A percentile compares a stretch with the other conserved stretches of the same genome.
Evolutionary conservation across 768 basidiomycete species (phyloP).

Genomic region (Amanita fuliginea): DNA sequence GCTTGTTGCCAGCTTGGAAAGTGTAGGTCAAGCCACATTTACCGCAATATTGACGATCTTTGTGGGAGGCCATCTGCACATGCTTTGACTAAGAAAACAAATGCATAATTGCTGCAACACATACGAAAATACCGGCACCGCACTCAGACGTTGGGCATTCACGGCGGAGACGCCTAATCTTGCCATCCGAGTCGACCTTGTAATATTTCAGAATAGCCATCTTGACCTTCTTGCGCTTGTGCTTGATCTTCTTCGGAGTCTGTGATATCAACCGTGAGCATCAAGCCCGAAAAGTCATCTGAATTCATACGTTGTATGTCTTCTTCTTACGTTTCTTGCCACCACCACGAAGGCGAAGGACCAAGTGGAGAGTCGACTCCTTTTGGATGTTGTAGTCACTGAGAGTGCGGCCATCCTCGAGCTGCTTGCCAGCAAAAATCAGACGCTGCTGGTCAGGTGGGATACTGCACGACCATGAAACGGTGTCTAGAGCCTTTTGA

Average conservation of each 20-base stretch:
- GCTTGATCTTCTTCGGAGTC: conserved; percentile 99
- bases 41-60: conserved; percentile 97
- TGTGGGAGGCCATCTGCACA: conserved; percentile 93
- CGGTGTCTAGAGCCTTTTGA: conserved; percentile 4
- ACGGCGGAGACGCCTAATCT: conserved; percentile 97
- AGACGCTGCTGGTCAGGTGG: conserved; percentile 94
- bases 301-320: conserved; percentile 72
- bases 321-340: conserved; percentile 99
- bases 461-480: conserved; percentile 35
- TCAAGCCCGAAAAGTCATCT: neutral
- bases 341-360: conserved; percentile 97
- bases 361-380: conserved; percentile 96
- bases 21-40: conserved; percentile 86
- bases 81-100: conserved; percentile 12
- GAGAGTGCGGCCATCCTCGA: conserved; percentile 96
- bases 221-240: conserved; percentile 99
- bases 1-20: conserved; percentile 73
- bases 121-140: conserved; percentile 77
- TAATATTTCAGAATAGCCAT: conserved; percentile 99
- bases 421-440: conserved; percentile 99
- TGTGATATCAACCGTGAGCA: conserved; percentile 16
- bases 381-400: conserved; percentile 98
- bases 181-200: conserved; percentile 99
- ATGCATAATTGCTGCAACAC: conserved; percentile 15
- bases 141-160: conserved; percentile 86